Percentiles rank a stretch among this genome's conserved stretches.
Evolutionary conservation across 2,329 filamentous ascomycete genomes (phyloP).

Genomic region (Beauveria asiatica): DNA sequence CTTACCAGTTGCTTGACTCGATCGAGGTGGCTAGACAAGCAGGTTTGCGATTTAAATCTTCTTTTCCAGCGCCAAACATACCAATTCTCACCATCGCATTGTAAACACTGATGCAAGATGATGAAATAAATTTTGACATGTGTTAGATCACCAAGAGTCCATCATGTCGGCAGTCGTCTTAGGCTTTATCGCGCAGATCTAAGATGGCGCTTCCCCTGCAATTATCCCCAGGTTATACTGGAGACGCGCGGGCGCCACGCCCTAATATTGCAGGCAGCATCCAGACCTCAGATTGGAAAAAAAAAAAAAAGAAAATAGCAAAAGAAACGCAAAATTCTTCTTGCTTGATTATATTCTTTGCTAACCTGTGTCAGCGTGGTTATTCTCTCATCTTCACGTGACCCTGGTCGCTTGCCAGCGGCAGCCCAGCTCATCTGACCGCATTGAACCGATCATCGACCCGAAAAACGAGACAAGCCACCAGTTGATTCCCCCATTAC

Average conservation of each 20-base stretch:
- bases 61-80: too few species aligned
- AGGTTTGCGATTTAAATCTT: too few species aligned
- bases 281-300: neutral
- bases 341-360: neutral
- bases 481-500: neutral
- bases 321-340: neutral
- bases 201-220: neutral
- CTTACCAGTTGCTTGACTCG: neutral
- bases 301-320: too few species aligned
- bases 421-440: neutral
- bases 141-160: too few species aligned
- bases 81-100: too few species aligned
- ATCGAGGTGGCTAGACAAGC: too few species aligned
- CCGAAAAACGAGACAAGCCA: neutral
- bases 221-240: neutral
- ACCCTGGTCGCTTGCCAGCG: neutral
- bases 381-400: neutral
- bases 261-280: neutral
- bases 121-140: too few species aligned
- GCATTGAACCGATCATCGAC: constrained; percentile 2
- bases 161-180: too few species aligned
- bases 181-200: neutral
- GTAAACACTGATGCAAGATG: too few species aligned
- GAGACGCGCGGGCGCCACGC: neutral
- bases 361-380: neutral